These are phyloP conservation scores for Neopestalotiopsis rosae DNA, from an alignment of 2,329 filamentous ascomycete genomes.

Conservation along the genomic window DNA sequence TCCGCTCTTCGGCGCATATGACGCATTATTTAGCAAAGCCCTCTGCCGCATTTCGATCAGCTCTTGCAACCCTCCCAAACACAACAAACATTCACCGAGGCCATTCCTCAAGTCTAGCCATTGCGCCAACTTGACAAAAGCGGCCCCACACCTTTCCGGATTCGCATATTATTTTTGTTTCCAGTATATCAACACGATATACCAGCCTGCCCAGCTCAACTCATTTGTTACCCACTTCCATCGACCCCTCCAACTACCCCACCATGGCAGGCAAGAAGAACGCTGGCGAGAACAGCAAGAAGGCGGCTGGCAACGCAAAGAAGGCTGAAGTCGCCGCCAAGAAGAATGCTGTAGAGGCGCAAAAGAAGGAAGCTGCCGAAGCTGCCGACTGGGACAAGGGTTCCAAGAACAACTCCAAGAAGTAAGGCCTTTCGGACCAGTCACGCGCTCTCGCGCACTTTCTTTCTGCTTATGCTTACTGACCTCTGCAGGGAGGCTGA, in stretches of 20 bases:
- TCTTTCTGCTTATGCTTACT: slow-evolving; percentile 17
- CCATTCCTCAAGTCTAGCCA: not conserved
- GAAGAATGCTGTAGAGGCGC: slow-evolving; percentile 76
- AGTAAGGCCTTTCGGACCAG: slow-evolving; percentile 60
- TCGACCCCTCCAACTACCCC: slow-evolving; percentile 12
- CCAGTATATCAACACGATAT: not conserved
- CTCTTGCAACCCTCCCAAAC: not conserved
- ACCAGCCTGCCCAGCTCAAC: not conserved
- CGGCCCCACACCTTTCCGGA: not conserved
- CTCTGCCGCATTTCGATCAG: not conserved
- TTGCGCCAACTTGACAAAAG: too few relatives aligned
- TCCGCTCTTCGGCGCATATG: slow-evolving; percentile 19
- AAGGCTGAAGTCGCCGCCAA: slow-evolving; percentile 87
- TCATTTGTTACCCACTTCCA: not conserved
- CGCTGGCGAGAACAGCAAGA: slow-evolving; percentile 82
- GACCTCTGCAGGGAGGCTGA: slow-evolving; percentile 72
- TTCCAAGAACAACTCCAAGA: slow-evolving; percentile 83
- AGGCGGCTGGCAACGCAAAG: slow-evolving; percentile 85
- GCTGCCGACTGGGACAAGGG: slow-evolving; percentile 84
- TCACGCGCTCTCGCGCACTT: not conserved
- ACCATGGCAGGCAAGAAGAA: slow-evolving; percentile 74
- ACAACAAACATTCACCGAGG: not conserved
- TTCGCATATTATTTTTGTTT: not conserved
- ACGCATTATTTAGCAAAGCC: slow-evolving; percentile 12
- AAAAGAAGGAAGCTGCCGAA: slow-evolving; percentile 71